phyloP scores from a whole-genome alignment of 768 basidiomycete genomes.

The Baorangia bicolor region DNA sequence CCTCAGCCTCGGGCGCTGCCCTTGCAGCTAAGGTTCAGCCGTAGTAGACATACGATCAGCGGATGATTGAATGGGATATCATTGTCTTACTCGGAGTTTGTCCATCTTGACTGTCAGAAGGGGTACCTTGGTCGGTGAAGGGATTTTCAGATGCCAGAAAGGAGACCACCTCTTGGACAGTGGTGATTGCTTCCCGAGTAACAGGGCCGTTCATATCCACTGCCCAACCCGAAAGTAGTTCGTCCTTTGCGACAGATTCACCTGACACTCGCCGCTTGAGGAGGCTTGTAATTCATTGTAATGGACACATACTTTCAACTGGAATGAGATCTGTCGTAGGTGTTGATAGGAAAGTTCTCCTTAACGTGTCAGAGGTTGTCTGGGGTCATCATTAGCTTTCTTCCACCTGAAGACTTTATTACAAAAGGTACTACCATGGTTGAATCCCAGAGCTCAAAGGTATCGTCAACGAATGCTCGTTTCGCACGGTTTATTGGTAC shows the following conservation, averaged over 20 bases:
- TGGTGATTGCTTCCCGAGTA: background rate
- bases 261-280: background rate
- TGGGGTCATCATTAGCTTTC: background rate
- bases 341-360: background rate
- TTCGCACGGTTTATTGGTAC: background rate
- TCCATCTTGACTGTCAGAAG: background rate
- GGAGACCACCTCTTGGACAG: background rate
- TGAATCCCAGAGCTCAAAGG: background rate
- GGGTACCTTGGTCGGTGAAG: background rate
- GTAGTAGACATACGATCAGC: background rate
- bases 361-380: conserved; percentile 5
- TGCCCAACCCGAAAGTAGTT: background rate
- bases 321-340: background rate
- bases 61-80: background rate
- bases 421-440: background rate
- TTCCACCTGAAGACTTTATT: too few relatives aligned
- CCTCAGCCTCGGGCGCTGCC: background rate
- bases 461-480: background rate
- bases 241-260: background rate
- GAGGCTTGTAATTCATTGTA: background rate
- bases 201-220: background rate
- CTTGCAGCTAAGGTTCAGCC: background rate
- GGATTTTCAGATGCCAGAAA: background rate
- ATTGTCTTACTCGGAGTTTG: background rate
- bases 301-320: background rate